Base-by-base conservation (phyloP, 2,329 filamentous ascomycete species). In the Phoma sp. region DNA sequence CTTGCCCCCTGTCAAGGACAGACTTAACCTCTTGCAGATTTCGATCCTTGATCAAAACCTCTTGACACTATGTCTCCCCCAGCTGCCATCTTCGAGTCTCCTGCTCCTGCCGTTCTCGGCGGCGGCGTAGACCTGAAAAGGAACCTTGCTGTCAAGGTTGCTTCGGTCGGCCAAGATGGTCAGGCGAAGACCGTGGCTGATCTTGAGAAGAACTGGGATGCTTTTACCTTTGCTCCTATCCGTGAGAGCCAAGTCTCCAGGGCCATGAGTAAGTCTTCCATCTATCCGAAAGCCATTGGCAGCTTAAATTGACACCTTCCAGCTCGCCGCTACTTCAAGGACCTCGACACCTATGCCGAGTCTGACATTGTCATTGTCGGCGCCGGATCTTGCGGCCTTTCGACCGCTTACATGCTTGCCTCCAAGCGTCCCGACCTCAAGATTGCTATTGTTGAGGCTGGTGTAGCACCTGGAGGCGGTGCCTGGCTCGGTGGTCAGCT, bases 401-500 rank as follows among this genome's bases (percentile, higher is more conserved):
- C 87, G 68, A 86, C 91, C 37, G 92, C 92, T 39, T 96, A 95
- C 76, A 88, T 89, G 62, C 85, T 96, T 40, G 91, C 87, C 64
- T 91, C 88, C 75, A 84, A 88, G 71, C 90, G 92, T 37, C 92
- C 92, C 2, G 91, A 96, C 78, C 83, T 96, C 68, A 92, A 91
- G 82, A 96, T 96, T 74, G 90, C 91, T 72, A 89, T 96, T 71
- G 84, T 96, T 66, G 92, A 96, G 79, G 90, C 92, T 37, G 89
- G 88, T 42, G 92, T 96, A 40, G 88, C 90, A 46, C 93, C 92
- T 47, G 79, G 84, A 77, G 92, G 92, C 61, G 92, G 92, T 68
- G 92, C 91, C 58, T 96, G 92, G 92, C 86, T 96, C 40, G 93
- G 93, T 53, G 92, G 92, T 14, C 93, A 96, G 80, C 89, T 96